Evolutionary conservation across 2,329 filamentous ascomycete species (phyloP), one percentile per base, ranked within the genome.

Genomic region (Helminthosporium solani): DNA sequence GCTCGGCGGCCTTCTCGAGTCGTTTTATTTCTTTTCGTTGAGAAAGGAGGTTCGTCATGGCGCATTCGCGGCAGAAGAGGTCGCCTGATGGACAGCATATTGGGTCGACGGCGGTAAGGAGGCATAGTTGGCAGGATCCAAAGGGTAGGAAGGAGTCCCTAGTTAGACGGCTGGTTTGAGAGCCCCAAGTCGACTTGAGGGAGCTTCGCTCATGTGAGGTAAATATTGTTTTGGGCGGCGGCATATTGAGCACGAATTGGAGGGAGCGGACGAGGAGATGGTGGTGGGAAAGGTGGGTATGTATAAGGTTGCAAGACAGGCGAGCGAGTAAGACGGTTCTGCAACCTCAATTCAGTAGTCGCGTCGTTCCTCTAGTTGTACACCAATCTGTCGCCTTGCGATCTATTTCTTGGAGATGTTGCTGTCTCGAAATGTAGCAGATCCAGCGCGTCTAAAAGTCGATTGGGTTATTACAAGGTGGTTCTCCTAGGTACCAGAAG

Each of bases 1-100:
- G 74, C 54, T 85, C 83, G 16, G 81, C 77, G 18, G 81, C 78
- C 57, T 82, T 86, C 50, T 89, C 88, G 2, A 88, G 66, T 0
- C 94, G 82, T 67, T 90, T 94, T 54, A 95, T 91, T 66, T 97
- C 94, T 73, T 91, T 88, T 58, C 89, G 86, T 71, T 99, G 92
- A 1, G 90, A 81, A 1, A 97, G 78, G n/a, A 99, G 84, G 61
- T 97, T 96, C 57, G 78, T 85, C 42, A 97, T 82, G 7, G 90
- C 91, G 73, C 92, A 99, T 74, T 97, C 94, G 58, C 90, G 85
- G 70, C 92, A 99, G 75, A 97, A 97, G 12, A 99, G 78, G 70
- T 97, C 91, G 50, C 92, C 92, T 11, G 54, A 52, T 2, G 72
- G 76, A 70, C 92, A 97, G 18, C 89, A 84, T 28, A 96, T 90